These are phyloP conservation scores for Candida namnaoensis DNA, from an alignment of 805 yeast genomes.

Conservation along the genomic window DNA sequence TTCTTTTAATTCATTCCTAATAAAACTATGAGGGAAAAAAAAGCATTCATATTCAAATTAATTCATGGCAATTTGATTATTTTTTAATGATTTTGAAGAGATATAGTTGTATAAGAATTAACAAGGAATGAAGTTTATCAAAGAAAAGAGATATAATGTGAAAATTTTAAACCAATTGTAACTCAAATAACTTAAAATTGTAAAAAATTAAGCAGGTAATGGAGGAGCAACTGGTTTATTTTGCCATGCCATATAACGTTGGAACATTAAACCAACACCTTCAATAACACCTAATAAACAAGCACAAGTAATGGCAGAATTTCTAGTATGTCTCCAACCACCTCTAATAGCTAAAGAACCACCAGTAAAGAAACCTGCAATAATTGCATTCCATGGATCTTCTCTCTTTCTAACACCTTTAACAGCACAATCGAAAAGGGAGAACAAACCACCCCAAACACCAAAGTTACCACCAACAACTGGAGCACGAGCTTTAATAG, in stretches of 20 bases:
- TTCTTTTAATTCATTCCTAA: too few species aligned
- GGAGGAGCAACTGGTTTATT: conserved; percentile 66
- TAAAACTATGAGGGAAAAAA: too few species aligned
- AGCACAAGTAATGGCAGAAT: conserved; percentile 96
- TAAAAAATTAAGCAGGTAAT: conserved; percentile 31
- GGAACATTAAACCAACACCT: conserved; percentile 97
- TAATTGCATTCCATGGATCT: conserved; percentile 96
- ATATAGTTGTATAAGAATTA: too few species aligned
- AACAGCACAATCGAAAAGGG: conserved; percentile 91
- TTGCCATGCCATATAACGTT: conserved; percentile 78
- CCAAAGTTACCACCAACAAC: conserved; percentile 99
- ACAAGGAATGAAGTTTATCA: too few species aligned
- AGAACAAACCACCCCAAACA: conserved; percentile 98
- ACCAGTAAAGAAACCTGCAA: conserved; percentile 97
- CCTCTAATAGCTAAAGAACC: conserved; percentile 98
- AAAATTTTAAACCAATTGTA: too few species aligned
- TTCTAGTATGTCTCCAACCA: conserved; percentile 95
- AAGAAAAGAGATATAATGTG: too few species aligned
- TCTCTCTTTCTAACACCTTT: conserved; percentile 95
- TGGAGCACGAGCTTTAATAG: conserved; percentile 94
- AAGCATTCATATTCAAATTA: too few species aligned
- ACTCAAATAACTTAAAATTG: too few species aligned
- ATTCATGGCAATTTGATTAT: too few species aligned
- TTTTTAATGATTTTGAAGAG: too few species aligned
- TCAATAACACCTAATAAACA: conserved; percentile 93